Conservation (phyloP, 257 asterid species). For the Marsdenia floribunda region DNA sequence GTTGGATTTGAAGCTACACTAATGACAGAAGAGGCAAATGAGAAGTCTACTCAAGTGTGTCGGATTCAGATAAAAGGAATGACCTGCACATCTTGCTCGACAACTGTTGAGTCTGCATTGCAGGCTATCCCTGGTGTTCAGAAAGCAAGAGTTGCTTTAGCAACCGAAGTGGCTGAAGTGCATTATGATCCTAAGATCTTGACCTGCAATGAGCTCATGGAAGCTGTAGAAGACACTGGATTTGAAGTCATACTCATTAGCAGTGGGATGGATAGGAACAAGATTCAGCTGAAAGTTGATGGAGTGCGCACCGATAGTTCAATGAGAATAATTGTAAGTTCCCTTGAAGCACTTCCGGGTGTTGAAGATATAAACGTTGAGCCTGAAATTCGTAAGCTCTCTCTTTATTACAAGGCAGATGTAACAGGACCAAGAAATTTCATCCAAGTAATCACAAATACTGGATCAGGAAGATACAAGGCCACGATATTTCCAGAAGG, state of each 20-base stretch:
- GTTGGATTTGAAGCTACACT: slow-evolving; percentile 30
- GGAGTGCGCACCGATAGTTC: slow-evolving; percentile 23
- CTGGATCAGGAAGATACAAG: slow-evolving; percentile 34
- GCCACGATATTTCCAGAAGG: slow-evolving; percentile 34
- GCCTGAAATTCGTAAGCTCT: slow-evolving; percentile 24
- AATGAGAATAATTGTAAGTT: slow-evolving; percentile 25
- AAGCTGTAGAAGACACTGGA: slow-evolving; percentile 30
- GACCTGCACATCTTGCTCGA: slow-evolving; percentile 44
- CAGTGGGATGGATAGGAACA: slow-evolving; percentile 28
- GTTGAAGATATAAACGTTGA: slow-evolving; percentile 26
- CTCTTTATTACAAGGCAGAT: slow-evolving; percentile 33
- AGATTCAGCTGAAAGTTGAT: slow-evolving; percentile 34
- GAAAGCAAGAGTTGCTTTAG: slow-evolving; percentile 37
- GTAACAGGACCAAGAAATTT: slow-evolving; percentile 37
- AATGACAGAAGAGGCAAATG: slow-evolving; percentile 25
- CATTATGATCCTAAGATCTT: slow-evolving; percentile 28
- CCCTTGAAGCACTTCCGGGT: slow-evolving; percentile 33
- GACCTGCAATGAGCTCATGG: slow-evolving; percentile 18
- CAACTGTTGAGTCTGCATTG: slow-evolving; percentile 33
- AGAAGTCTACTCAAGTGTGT: slow-evolving; percentile 26
- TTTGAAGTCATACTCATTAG: slow-evolving; percentile 31
- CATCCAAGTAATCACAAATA: slow-evolving; percentile 32
- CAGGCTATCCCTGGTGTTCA: slow-evolving; percentile 26
- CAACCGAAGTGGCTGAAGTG: slow-evolving; percentile 41
- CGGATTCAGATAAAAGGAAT: slow-evolving; percentile 34